Percentiles rank a stretch among this genome's conserved stretches.
These are phyloP conservation scores for Furcasterigmium sp. DNA, from an alignment of 2,329 filamentous ascomycete genomes.

Conservation along the genomic window DNA sequence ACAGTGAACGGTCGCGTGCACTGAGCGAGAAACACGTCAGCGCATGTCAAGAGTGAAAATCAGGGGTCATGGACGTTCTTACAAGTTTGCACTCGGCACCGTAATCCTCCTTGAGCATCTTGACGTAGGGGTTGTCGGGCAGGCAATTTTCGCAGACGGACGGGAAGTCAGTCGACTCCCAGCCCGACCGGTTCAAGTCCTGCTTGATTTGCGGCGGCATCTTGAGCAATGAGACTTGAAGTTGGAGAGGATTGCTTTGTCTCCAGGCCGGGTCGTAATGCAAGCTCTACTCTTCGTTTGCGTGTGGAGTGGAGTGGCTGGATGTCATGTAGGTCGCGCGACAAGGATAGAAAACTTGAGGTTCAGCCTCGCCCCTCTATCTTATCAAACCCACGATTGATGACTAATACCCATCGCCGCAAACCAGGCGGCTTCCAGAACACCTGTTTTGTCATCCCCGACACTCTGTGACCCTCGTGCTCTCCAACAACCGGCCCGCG, in stretches of 20 bases:
- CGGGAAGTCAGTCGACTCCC: conserved; percentile 90
- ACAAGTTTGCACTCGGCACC: conserved; percentile 76
- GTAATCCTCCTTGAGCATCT: conserved; percentile 98
- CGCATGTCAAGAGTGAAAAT: conserved; percentile 7
- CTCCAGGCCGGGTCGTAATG: background rate
- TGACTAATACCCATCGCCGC: too few species aligned
- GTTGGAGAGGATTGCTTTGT: background rate
- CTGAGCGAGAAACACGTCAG: conserved; percentile 16
- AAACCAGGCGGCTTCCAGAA: too few species aligned
- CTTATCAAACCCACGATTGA: too few species aligned
- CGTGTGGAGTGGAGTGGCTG: too few species aligned
- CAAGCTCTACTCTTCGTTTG: too few species aligned
- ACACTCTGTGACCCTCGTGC: too few species aligned
- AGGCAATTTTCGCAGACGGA: conserved; percentile 90
- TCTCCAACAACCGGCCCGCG: too few species aligned
- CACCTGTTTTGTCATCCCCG: too few species aligned
- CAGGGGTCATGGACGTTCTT: conserved; percentile 8
- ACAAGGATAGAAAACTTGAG: too few species aligned
- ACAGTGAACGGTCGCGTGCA: conserved; percentile 95
- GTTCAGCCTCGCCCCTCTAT: too few species aligned
- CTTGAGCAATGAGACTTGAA: background rate
- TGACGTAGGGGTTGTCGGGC: conserved; percentile 94
- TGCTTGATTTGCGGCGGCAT: conserved; percentile 95
- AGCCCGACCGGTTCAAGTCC: conserved; percentile 90
- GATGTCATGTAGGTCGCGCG: too few species aligned